Percentiles rank a stretch among this genome's conserved stretches.
Conservation (phyloP, 805 yeast genomes). For the Yarrowia keelungensis region DNA sequence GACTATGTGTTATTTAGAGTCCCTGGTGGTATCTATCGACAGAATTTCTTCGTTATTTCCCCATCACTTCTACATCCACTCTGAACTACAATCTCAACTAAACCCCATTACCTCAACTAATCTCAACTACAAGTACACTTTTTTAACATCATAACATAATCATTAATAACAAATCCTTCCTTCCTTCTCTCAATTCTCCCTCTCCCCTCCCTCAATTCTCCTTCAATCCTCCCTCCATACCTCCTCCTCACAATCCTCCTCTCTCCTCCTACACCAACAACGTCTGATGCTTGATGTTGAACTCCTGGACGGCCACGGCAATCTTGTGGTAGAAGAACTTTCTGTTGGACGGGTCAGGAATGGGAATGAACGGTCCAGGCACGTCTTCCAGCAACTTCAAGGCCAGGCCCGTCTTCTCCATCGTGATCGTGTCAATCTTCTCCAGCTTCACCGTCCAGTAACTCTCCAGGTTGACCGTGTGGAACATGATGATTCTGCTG, state of each 20-base stretch:
- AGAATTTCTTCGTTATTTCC: too few relatives aligned
- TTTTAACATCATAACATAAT: constrained; percentile 51
- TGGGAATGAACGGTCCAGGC: constrained; percentile 78
- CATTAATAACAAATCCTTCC: constrained; percentile 6
- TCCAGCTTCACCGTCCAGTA: constrained; percentile 77
- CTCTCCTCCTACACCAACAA: constrained; percentile 39
- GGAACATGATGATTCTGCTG: constrained; percentile 70
- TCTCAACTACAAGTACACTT: not conserved
- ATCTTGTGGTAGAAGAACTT: constrained; percentile 73
- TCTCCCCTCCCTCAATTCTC: too few relatives aligned
- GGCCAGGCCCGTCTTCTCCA: constrained; percentile 80
- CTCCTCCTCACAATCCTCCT: not conserved
- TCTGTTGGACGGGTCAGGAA: constrained; percentile 70
- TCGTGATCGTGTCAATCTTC: constrained; percentile 69
- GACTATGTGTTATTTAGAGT: too few relatives aligned
- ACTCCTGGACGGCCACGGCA: constrained; percentile 80
- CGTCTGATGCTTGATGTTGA: constrained; percentile 55
- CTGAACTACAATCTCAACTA: too few relatives aligned
- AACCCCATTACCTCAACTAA: too few relatives aligned
- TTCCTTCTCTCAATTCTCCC: not conserved
- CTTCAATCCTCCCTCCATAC: too few relatives aligned
- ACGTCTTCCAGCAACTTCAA: constrained; percentile 64
- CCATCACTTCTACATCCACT: too few relatives aligned
- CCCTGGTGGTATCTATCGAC: too few relatives aligned
- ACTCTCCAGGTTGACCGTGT: constrained; percentile 63